Percentiles rank a stretch among this genome's conserved stretches.
These are phyloP conservation scores for Wallacemonas sp. DNA, from an alignment of 208 protist species.

Conservation along the genomic window DNA sequence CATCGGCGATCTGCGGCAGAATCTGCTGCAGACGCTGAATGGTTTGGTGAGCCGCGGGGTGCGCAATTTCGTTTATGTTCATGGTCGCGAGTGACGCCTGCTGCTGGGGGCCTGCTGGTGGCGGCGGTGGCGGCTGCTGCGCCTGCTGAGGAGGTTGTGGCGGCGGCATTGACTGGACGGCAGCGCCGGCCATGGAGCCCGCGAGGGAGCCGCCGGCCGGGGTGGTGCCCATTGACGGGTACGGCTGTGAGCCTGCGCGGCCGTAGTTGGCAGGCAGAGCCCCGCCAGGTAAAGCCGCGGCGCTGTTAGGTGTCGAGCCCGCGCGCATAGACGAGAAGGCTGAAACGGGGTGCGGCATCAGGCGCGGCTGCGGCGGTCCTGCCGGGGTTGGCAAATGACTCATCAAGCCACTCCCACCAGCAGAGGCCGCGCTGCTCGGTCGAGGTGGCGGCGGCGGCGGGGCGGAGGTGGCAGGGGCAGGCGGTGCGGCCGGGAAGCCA, in stretches of 20 bases:
- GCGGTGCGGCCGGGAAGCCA: slow-evolving; percentile 10
- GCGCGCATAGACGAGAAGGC: slow-evolving; percentile 56
- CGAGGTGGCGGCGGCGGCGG: background rate
- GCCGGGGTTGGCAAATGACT: slow-evolving; percentile 2
- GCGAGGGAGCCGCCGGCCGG: background rate
- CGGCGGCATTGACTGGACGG: background rate
- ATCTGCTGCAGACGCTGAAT: slow-evolving; percentile 38
- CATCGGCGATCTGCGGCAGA: slow-evolving; percentile 38
- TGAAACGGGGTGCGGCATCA: slow-evolving; percentile 74
- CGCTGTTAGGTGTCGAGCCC: slow-evolving; percentile 16
- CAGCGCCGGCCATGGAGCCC: slow-evolving; percentile 5
- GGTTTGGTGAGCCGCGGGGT: slow-evolving; percentile 20
- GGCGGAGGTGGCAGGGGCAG: slow-evolving; percentile 4
- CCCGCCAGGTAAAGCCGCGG: slow-evolving; percentile 11
- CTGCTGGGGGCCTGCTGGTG: background rate
- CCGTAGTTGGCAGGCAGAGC: background rate
- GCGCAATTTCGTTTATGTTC: background rate
- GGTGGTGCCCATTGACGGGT: background rate
- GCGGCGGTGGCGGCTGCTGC: background rate
- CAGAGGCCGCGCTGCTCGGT: background rate
- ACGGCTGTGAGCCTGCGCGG: slow-evolving; percentile 11
- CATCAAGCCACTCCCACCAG: background rate
- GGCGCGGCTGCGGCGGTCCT: slow-evolving; percentile 43
- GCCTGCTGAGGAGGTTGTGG: slow-evolving; percentile 2
- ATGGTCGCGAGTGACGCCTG: slow-evolving; percentile 14